Base-by-base conservation (phyloP, 2,329 filamentous ascomycete genomes). In the Setomelanomma holmii region DNA sequence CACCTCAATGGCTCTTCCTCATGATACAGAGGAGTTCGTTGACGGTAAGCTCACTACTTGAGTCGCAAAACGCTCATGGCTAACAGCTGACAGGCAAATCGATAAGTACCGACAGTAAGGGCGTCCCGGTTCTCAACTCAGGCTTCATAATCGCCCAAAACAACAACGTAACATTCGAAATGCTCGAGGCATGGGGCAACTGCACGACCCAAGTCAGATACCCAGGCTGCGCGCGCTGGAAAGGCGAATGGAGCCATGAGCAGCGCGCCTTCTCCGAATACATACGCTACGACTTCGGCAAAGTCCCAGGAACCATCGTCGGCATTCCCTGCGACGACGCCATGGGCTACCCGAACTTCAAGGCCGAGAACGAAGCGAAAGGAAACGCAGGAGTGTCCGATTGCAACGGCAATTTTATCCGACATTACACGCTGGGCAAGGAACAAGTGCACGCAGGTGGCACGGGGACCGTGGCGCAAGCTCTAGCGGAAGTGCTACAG, bases 1-100 rank as follows among this genome's bases (percentile, higher is more conserved):
- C 1, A 79, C 76, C 1, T 71, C 76, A 8, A 61, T 81, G 38
- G 72, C 77, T 5, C 72, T 80, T 67, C 72, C 79, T 2, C 56
- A 71, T 36, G 78, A 80, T 39, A 53, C 57, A n/a, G n/a, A n/a
- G n/a, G n/a, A n/a, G n/a, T n/a, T n/a, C n/a, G n/a, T n/a, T n/a
- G n/a, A n/a, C n/a, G n/a, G n/a, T n/a, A n/a, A n/a, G n/a, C n/a
- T n/a, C n/a, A n/a, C n/a, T n/a, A n/a, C n/a, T n/a, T n/a, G n/a
- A n/a, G n/a, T n/a, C n/a, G n/a, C n/a, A 14, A 30, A 14, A 30
- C 10, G 5, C 27, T 30, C 5, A 14, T 3, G 41, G 54, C 1
- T 49, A 63, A n/a, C 30, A 49, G 1, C 36, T 56, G 12, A 47
- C 54, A 10, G 57, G 55, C 41, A 48, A 59, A 38, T 38, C 46